phyloP scores from a whole-genome alignment of 352 stramenopile species.

The Phytopythium ostracodes region DNA sequence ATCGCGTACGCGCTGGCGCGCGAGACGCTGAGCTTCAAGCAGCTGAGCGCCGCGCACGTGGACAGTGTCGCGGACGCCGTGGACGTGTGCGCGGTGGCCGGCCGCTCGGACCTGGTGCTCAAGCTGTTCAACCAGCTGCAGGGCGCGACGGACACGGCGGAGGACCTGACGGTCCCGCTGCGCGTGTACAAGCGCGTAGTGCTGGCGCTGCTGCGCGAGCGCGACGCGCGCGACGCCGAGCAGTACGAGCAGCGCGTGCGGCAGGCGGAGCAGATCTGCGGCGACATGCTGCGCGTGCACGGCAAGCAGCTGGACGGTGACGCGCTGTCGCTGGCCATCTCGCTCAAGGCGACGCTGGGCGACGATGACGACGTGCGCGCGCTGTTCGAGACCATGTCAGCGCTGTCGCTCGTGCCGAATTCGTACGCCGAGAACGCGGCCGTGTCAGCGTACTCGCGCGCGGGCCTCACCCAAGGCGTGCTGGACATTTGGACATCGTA shows the following conservation, averaged over 20 bases:
- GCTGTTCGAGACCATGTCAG: slow-evolving; percentile 71
- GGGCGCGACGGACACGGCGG: slow-evolving; percentile 10
- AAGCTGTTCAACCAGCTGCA: slow-evolving; percentile 46
- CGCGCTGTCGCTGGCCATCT: slow-evolving; percentile 75
- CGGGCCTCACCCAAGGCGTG: slow-evolving; percentile 45
- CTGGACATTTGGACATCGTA: slow-evolving; percentile 11
- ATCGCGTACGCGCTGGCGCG: slow-evolving; percentile 68
- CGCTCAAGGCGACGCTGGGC: slow-evolving; percentile 59
- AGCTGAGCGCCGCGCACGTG: slow-evolving; percentile 57
- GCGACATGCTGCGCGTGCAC: slow-evolving; percentile 63
- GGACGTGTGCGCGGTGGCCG: slow-evolving; percentile 52
- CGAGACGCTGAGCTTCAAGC: slow-evolving; percentile 69
- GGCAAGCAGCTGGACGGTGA: slow-evolving; percentile 50
- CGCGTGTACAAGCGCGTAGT: slow-evolving; percentile 68
- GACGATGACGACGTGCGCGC: slow-evolving; percentile 77
- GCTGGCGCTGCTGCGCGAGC: slow-evolving; percentile 47
- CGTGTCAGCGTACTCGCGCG: slow-evolving; percentile 66
- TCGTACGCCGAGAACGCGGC: slow-evolving; percentile 77
- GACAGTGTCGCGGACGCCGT: slow-evolving; percentile 67
- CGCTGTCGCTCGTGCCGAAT: slow-evolving; percentile 54
- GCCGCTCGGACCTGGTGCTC: slow-evolving; percentile 40
- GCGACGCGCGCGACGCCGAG: slow-evolving; percentile 13
- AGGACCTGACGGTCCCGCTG: slow-evolving; percentile 34
- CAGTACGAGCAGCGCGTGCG: slow-evolving; percentile 28
- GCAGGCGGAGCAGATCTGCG: slow-evolving; percentile 58